Conservation (phyloP, 2,329 filamentous ascomycete species). For the Raffaelea ambrosiae region DNA sequence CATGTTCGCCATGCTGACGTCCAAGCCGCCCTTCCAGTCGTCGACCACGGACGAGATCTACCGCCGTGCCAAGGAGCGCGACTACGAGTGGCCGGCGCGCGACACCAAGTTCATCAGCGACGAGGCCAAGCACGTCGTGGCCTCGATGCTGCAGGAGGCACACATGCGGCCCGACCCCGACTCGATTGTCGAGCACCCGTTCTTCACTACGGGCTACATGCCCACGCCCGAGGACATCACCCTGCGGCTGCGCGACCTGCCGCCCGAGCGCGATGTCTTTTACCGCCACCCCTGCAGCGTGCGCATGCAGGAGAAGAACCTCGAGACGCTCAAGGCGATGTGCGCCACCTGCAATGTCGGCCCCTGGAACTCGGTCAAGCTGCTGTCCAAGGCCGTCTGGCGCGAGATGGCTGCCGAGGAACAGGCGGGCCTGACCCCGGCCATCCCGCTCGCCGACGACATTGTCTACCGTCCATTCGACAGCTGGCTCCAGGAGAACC, state of each 20-base stretch:
- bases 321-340: slow-evolving; percentile 46
- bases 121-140: slow-evolving; percentile 71
- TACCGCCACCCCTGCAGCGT: slow-evolving; percentile 39
- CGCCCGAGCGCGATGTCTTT: slow-evolving; percentile 51
- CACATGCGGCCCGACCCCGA: slow-evolving; percentile 69
- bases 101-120: slow-evolving; percentile 63
- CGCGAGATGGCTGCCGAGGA: slow-evolving; percentile 62
- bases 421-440: slow-evolving; percentile 54
- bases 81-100: slow-evolving; percentile 70
- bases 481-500: slow-evolving; percentile 49
- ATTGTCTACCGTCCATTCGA: slow-evolving; percentile 59
- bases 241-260: slow-evolving; percentile 44
- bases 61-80: slow-evolving; percentile 57
- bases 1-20: slow-evolving; percentile 95
- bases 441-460: slow-evolving; percentile 52
- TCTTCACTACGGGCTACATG: slow-evolving; percentile 70
- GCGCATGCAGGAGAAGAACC: slow-evolving; percentile 35
- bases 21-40: slow-evolving; percentile 93
- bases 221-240: slow-evolving; percentile 54
- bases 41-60: slow-evolving; percentile 83
- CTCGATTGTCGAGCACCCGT: slow-evolving; percentile 68
- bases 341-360: slow-evolving; percentile 52
- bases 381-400: slow-evolving; percentile 49
- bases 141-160: slow-evolving; percentile 66
- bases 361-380: slow-evolving; percentile 38